Evolutionary conservation across 441 rosid species (phyloP).

Genomic region (Aquilaria agallochum): DNA sequence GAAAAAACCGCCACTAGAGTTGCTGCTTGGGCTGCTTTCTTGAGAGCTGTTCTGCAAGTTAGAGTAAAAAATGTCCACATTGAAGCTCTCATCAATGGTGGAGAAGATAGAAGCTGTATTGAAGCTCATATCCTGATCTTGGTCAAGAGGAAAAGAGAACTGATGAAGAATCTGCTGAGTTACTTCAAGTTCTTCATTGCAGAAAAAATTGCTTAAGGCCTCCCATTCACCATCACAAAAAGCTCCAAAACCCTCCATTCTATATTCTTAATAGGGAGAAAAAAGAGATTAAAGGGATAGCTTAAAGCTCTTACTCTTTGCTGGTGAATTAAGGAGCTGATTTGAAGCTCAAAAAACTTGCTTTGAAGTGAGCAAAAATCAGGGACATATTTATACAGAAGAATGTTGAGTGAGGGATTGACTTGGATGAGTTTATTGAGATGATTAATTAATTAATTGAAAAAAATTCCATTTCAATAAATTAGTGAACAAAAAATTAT

Average conservation of each 20-base stretch:
- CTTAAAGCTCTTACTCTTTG: conserved; percentile 19
- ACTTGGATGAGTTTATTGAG: conserved; percentile 24
- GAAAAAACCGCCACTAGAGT: conserved; percentile 19
- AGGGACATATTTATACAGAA: conserved; percentile 32
- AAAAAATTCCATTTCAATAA: too few species aligned
- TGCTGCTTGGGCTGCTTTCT: conserved; percentile 23
- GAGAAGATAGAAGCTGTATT: conserved; percentile 24
- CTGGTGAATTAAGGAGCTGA: conserved; percentile 10
- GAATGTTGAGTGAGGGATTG: conserved; percentile 31
- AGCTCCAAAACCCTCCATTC: conserved; percentile 35
- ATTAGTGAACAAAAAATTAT: too few species aligned
- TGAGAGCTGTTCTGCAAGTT: conserved; percentile 26
- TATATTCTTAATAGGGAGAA: conserved; percentile 17
- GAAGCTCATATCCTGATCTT: conserved; percentile 22
- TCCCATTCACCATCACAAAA: conserved; percentile 69
- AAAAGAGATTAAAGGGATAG: conserved; percentile 14
- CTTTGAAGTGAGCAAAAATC: conserved; percentile 31
- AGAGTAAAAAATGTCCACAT: conserved; percentile 21
- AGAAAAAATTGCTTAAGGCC: conserved; percentile 46
- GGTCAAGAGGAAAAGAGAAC: conserved; percentile 31
- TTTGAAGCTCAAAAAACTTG: conserved; percentile 18
- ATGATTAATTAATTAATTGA: conserved; percentile 7
- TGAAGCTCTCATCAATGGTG: conserved; percentile 29
- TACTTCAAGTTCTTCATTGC: conserved; percentile 33
- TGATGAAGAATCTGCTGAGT: conserved; percentile 27